Evolutionary conservation across 78 protist genomes (phyloP).

Genomic region (Monosiga brevicollis): DNA sequence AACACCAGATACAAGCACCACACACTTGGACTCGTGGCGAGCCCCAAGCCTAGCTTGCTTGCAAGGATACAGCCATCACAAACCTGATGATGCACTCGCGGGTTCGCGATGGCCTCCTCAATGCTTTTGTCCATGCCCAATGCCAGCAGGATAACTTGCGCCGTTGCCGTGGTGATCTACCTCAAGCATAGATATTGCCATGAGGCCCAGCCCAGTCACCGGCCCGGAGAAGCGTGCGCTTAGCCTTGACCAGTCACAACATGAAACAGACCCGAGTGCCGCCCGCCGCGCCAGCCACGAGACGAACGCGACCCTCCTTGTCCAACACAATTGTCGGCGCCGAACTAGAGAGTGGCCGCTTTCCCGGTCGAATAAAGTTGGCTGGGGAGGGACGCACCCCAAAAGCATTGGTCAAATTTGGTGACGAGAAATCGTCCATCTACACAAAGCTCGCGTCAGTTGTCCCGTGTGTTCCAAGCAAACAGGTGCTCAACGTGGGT

Average conservation of each 20-base stretch:
- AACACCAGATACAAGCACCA: too few relatives aligned
- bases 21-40: too few relatives aligned
- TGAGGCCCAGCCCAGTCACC: too few relatives aligned
- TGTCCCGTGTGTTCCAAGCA: too few relatives aligned
- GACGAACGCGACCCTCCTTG: not conserved
- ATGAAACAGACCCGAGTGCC: too few relatives aligned
- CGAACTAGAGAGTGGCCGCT: conserved; percentile 21
- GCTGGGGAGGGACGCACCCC: conserved; percentile 27
- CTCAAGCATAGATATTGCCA: too few relatives aligned
- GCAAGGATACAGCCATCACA: too few relatives aligned
- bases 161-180: conserved; percentile 15
- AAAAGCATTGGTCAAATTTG: conserved; percentile 16
- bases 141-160: not conserved
- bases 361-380: conserved; percentile 21
- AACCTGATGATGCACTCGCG: conserved; percentile 34
- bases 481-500: too few relatives aligned
- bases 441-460: too few relatives aligned
- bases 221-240: too few relatives aligned
- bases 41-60: too few relatives aligned
- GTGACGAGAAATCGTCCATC: conserved; percentile 35
- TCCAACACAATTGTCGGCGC: conserved; percentile 16
- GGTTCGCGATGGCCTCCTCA: conserved; percentile 4
- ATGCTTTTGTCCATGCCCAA: not conserved
- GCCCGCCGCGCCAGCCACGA: conserved; percentile 31
- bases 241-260: too few relatives aligned